Base-by-base conservation (phyloP, 2,329 filamentous ascomycete species). In the Aspergillus unguis region DNA sequence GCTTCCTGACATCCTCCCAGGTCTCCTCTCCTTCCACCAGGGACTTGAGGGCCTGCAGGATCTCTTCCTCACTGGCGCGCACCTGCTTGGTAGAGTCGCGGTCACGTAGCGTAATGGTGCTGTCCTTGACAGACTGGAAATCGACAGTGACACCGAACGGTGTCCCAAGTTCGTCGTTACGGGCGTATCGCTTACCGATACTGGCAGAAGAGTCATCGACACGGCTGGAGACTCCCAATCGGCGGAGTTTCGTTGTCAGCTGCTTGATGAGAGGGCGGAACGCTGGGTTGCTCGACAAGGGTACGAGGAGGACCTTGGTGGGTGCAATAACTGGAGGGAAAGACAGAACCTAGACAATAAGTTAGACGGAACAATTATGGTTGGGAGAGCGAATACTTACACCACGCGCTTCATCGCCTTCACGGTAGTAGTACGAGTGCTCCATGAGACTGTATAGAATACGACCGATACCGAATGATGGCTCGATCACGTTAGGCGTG, bases 111-210 rank as follows among this genome's bases (percentile, higher is more conserved):
- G 92, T 97, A 67, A 95, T 83, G 6, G 87, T 88, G 68, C 84
- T 84, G 71, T 96, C 91, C 74, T 95, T 85, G 61, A 96, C 78
- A 44, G 90, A 95, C 79, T 97, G 90, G 82, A 96, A 97, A 73
- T 97, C 92, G 55, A 97, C 84, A 0, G 92, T 97, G 72, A 97
- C 86, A 68, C 91, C 92, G 59, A 96, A 86, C 6, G 92, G 90
- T 41, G 94, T 97, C 65, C 92, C 94, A 54, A 96, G 83, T 77
- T 97, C 92, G 72, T 97, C 92, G 71, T 96, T 96, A 65, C 94
- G 86, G 69, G 88, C 85, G 74, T 95, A 97, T 49, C 92, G 87
- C 80, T 95, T 96, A 70, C 92, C 92, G 63, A 97, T 97, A 58
- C 86, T 91, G 56, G 92, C 91, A 28, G 87, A 90, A 10, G 90